phyloP scores from a whole-genome alignment of 164 flowering plant genomes.

The Magnolia kwangsiensis region DNA sequence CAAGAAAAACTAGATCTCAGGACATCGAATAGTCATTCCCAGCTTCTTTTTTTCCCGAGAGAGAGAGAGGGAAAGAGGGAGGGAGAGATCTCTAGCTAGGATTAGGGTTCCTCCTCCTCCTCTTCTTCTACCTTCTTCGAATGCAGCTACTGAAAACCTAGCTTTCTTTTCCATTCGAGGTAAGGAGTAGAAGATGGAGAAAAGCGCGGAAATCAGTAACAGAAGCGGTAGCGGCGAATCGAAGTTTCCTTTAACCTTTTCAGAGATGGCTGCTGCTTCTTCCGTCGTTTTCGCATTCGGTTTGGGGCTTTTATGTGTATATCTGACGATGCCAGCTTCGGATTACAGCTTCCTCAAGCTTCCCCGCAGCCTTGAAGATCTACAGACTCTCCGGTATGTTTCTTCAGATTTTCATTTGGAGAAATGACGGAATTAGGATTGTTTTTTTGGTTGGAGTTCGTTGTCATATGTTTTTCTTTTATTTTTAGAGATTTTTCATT shows the following conservation, averaged over 20 bases:
- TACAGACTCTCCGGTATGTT: constrained; percentile 70
- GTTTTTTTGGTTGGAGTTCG: not conserved
- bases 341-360: constrained; percentile 95
- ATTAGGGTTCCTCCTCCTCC: not conserved
- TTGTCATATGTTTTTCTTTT: not conserved
- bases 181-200: constrained; percentile 11
- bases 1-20: not conserved
- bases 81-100: not conserved
- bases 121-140: not conserved
- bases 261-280: constrained; percentile 62
- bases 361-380: constrained; percentile 82
- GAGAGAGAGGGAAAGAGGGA: not conserved
- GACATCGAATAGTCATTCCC: not conserved
- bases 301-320: constrained; percentile 61
- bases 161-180: not conserved
- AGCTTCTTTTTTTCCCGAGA: not conserved
- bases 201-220: constrained; percentile 1
- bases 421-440: not conserved
- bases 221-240: constrained; percentile 1
- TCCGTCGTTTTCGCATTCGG: constrained; percentile 51
- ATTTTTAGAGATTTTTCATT: not conserved
- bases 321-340: constrained; percentile 79
- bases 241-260: constrained; percentile 49
- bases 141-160: not conserved
- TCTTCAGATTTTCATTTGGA: no score